A percentile compares a stretch with the other conserved stretches of the same genome.
Evolutionary conservation across 345 rosid species (phyloP).

Genomic region (Citrus sinensis): DVS_A1.0 CM039166.1:15170501-15171000

Average conservation of each 20-base stretch:
- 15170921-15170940: slow-evolving; percentile 97
- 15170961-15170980: slow-evolving; percentile 97
- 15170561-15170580: not conserved
- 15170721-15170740: slow-evolving; percentile 80
- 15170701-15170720: slow-evolving; percentile 99
- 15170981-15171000: slow-evolving; percentile 88
- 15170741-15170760: not conserved
- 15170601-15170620: not conserved
- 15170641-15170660: slow-evolving; percentile 32
- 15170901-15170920: slow-evolving; percentile 86
- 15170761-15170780: not conserved
- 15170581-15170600: slow-evolving; percentile 9
- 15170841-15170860: not conserved
- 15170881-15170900: slow-evolving; percentile 46
- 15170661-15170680: slow-evolving; percentile 95
- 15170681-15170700: slow-evolving; percentile 53
- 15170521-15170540: slow-evolving; percentile 3
- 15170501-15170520: slow-evolving; percentile 1
- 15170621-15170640: slow-evolving; percentile 13
- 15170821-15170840: not conserved
- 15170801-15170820: not conserved
- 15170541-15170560: slow-evolving; percentile 1
- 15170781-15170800: not conserved
- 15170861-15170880: not conserved
- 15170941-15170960: slow-evolving; percentile 99